Conservation (phyloP, 768 basidiomycete species). For the Calocybe cyanea region DNA sequence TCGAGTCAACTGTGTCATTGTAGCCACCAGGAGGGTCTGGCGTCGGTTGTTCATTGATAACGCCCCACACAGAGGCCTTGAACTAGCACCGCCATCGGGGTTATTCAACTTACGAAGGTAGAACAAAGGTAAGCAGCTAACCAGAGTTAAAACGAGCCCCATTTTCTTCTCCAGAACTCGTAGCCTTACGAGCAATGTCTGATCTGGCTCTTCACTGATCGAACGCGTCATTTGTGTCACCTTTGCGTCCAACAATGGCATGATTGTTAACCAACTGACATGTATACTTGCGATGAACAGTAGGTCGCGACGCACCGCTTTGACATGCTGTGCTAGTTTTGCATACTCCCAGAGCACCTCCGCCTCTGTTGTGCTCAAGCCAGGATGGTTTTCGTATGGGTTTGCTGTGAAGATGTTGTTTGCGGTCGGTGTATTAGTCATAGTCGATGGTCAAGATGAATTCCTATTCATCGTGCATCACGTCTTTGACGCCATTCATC, state of each 20-base stretch:
- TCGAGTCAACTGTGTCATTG: conserved; percentile 21
- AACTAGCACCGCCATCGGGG: conserved; percentile 63
- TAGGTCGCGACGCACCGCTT: conserved; percentile 48
- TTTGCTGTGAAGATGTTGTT: conserved; percentile 53
- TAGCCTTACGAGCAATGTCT: conserved; percentile 69
- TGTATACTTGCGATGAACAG: too few species aligned
- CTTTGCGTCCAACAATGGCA: conserved; percentile 32
- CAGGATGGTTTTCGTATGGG: conserved; percentile 71
- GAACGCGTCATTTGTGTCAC: conserved; percentile 62
- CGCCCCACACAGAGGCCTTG: conserved; percentile 95
- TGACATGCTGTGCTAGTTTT: conserved; percentile 77
- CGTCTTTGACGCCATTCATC: too few species aligned
- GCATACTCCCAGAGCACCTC: conserved; percentile 93
- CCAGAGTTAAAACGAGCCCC: conserved; percentile 90
- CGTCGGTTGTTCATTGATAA: conserved; percentile 75
- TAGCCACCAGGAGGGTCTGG: conserved; percentile 19
- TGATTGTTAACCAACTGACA: conserved; percentile 1
- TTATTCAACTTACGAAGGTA: conserved; percentile 1
- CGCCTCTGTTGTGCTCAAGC: conserved; percentile 64
- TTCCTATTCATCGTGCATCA: neutral
- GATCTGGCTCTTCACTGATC: conserved; percentile 74
- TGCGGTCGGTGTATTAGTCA: conserved; percentile 20
- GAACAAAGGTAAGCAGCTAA: conserved; percentile 32
- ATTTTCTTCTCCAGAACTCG: conserved; percentile 89
- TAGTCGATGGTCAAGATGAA: conserved; percentile 12